Base-by-base conservation (phyloP, 176 grass and related monocot species). In the Bothriochloa decipiens region DNA sequence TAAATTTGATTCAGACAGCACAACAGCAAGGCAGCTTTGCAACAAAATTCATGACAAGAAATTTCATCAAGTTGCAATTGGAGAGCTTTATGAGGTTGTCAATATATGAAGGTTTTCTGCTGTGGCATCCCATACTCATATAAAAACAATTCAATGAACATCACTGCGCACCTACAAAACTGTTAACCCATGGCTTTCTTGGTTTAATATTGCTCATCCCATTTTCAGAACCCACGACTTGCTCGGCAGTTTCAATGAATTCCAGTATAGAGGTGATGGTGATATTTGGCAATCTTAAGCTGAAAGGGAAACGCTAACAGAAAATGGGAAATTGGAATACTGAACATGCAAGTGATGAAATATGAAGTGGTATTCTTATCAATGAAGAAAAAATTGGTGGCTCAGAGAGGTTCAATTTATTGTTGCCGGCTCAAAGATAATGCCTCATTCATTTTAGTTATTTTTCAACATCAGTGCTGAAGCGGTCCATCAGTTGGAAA, bases 251-350 rank as follows among this genome's bases (percentile, higher is more conserved):
- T 84, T 70, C 33, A 63, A 50, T 26, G 67, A 61, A 74, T 17
- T 32, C 27, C 22, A 75, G 23, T 70, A 36, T 61, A 26, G 7
- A 69, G 77, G 12, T 10, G 68, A 40, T 49, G n/a, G 57, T 57
- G 62, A 80, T 69, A 69, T 74, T 64, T 49, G 40, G 43, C 18
- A 70, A 65, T 80, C 32, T 75, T 83, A 50, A 70, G 68, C 58
- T 83, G 61, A 83, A 83, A 83, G 50, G 61, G 75, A 87, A 53
- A 65, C 9, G 52, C 67, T 76, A 90, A 80, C 28, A 1, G 75
- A 80, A 78, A 86, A 60, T 15, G 0, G 26, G 62, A 35, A 78
- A 28, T 5, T 74, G 16, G 46, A 46, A 49, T 45, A 72, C 15
- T 62, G 73, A 61, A 84, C 17, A 81, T 45, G 47, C 47, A 87